Evolutionary conservation across 208 protist species (phyloP).

Genomic region (Leishmania braziliensis): DNA sequence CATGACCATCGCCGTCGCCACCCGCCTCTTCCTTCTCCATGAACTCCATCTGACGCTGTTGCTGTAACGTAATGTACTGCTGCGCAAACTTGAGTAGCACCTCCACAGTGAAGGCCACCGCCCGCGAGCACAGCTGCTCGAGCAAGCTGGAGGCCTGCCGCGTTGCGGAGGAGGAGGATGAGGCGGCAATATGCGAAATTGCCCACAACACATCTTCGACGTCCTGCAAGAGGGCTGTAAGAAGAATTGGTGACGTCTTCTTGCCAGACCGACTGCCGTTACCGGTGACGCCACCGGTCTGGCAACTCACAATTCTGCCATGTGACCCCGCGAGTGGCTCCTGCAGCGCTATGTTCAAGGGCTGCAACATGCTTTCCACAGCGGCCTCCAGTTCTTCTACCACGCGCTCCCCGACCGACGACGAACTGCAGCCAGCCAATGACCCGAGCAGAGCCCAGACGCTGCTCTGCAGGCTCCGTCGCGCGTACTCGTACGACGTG

Average conservation of each 20-base stretch:
- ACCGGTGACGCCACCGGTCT: not conserved
- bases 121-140: conserved; percentile 23
- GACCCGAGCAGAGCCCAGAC: conserved; percentile 14
- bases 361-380: conserved; percentile 43
- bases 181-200: conserved; percentile 6
- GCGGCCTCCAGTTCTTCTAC: conserved; percentile 27
- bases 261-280: not conserved
- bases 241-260: conserved; percentile 6
- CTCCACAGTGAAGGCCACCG: conserved; percentile 10
- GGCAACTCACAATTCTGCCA: not conserved
- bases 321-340: conserved; percentile 19
- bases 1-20: not conserved
- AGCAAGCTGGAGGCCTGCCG: not conserved
- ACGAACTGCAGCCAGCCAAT: not conserved
- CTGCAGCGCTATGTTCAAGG: conserved; percentile 37
- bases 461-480: conserved; percentile 15
- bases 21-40: conserved; percentile 18
- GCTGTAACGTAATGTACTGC: conserved; percentile 53
- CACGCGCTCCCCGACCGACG: conserved; percentile 13
- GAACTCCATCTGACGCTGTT: conserved; percentile 54
- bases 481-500: conserved; percentile 24
- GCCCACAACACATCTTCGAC: conserved; percentile 45
- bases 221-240: conserved; percentile 24
- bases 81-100: conserved; percentile 49
- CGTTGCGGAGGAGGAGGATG: not conserved